These are phyloP conservation scores for Trichothecium sympodiale DNA, from an alignment of 2,329 filamentous ascomycete genomes.

Conservation along the genomic window DNA sequence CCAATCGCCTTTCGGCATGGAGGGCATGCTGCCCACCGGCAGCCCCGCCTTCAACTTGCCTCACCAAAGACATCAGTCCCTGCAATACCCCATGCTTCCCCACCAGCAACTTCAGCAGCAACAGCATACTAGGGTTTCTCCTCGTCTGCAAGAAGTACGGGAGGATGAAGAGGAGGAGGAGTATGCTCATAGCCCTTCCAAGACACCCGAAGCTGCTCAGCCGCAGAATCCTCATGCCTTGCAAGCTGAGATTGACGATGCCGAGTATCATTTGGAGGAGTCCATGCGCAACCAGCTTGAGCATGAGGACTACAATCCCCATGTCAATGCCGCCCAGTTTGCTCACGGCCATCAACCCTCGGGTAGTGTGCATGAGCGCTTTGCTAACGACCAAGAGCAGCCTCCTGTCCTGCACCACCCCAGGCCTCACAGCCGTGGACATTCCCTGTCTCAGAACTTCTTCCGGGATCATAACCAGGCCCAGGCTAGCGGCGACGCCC, in stretches of 20 bases:
- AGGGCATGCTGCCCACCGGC: conserved; percentile 31
- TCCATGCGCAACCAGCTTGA: conserved; percentile 69
- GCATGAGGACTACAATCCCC: conserved; percentile 63
- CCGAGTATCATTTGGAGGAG: conserved; percentile 75
- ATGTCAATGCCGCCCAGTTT: conserved; percentile 12
- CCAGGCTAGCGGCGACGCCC: conserved; percentile 22
- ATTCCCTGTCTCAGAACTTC: conserved; percentile 59
- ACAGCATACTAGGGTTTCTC: conserved; percentile 43
- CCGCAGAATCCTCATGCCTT: conserved; percentile 54
- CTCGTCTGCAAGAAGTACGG: conserved; percentile 59
- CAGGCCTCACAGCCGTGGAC: conserved; percentile 61
- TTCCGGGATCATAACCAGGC: conserved; percentile 45
- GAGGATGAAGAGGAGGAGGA: conserved; percentile 57
- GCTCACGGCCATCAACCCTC: conserved; percentile 33
- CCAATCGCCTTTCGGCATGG: conserved; percentile 48
- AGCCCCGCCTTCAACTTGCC: conserved; percentile 27
- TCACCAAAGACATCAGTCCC: conserved; percentile 47
- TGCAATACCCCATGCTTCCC: conserved; percentile 46
- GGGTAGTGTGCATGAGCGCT: conserved; percentile 37
- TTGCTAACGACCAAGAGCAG: conserved; percentile 40
- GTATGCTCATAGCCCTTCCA: conserved; percentile 37
- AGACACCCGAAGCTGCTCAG: conserved; percentile 39
- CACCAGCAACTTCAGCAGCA: conserved; percentile 46
- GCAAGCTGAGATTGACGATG: conserved; percentile 75
- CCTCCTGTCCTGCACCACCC: conserved; percentile 57